Conservation (phyloP, 2,329 filamentous ascomycete species). For the Arthrobotrys megalospora region DNA sequence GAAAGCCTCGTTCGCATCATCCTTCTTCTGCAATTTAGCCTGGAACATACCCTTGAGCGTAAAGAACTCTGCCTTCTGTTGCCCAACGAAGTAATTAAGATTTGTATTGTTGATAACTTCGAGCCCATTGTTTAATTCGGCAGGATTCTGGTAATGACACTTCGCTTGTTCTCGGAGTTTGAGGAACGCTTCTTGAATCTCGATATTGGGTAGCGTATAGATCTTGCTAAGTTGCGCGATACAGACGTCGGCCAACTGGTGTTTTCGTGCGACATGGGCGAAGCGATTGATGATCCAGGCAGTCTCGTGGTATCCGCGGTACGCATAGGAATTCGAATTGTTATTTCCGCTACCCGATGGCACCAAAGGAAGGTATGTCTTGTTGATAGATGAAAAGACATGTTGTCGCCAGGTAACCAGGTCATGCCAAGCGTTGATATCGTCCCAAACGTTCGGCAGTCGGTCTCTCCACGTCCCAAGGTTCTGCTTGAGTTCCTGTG, state of each 20-base stretch:
- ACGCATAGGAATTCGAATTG: constrained; percentile 92
- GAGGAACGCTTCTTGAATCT: constrained; percentile 98
- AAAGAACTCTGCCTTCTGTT: constrained; percentile 99
- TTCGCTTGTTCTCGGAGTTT: constrained; percentile 99
- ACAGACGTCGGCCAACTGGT: constrained; percentile 95
- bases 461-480: constrained; percentile 96
- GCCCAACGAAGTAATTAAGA: constrained; percentile 94
- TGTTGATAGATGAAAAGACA: constrained; percentile 97
- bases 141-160: constrained; percentile 96
- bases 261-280: constrained; percentile 96
- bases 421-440: constrained; percentile 99
- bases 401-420: constrained; percentile 99
- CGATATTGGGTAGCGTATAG: constrained; percentile 98
- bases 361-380: constrained; percentile 87
- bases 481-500: constrained; percentile 92
- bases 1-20: constrained; percentile 93
- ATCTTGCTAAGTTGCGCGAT: constrained; percentile 97
- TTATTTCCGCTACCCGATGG: constrained; percentile 74
- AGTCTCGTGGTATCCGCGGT: constrained; percentile 97
- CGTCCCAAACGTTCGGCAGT: constrained; percentile 97
- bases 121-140: constrained; percentile 90
- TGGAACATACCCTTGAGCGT: constrained; percentile 99
- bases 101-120: constrained; percentile 99
- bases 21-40: constrained; percentile 90
- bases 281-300: constrained; percentile 99